phyloP scores from a whole-genome alignment of 2,329 filamentous ascomycete species.

The Aureobasidium namibiae region DNA sequence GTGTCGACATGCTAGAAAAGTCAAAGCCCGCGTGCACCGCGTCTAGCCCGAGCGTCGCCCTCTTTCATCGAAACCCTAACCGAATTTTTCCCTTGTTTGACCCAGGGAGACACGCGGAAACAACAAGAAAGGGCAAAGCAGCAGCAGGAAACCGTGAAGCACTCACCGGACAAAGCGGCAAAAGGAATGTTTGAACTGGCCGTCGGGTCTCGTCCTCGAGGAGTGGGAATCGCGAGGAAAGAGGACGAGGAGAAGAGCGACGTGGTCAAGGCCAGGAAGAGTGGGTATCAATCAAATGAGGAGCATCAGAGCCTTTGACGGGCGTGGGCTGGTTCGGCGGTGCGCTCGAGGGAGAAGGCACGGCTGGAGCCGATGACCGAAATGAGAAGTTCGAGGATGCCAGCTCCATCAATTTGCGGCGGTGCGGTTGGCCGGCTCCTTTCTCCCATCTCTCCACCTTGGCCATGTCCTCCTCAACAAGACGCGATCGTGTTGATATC shows the following conservation, averaged over 20 bases:
- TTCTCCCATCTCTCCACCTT: constrained; percentile 2
- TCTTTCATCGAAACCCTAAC: constrained; percentile 6
- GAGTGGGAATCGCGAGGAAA: background rate
- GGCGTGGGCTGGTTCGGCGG: constrained; percentile 10
- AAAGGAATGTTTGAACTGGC: constrained; percentile 5
- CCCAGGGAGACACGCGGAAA: background rate
- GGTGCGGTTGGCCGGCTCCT: background rate
- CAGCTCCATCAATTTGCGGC: constrained; percentile 2
- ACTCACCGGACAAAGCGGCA: constrained; percentile 6
- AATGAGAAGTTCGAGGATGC: background rate
- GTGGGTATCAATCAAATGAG: constrained; percentile 12
- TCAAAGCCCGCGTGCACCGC: constrained; percentile 11
- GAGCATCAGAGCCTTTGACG: background rate
- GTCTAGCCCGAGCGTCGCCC: constrained; percentile 12
- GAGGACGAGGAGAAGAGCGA: background rate
- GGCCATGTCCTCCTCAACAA: constrained; percentile 1
- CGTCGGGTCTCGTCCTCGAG: constrained; percentile 3
- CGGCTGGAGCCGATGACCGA: constrained; percentile 1
- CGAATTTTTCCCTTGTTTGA: constrained; percentile 1
- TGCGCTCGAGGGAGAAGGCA: background rate
- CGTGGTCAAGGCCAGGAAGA: constrained; percentile 5
- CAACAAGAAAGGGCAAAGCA: background rate
- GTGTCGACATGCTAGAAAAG: constrained; percentile 13
- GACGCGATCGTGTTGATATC: background rate
- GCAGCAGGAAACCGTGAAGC: background rate